Conservation (phyloP, 2,329 filamentous ascomycete genomes). For the Periconia sp. region DNA sequence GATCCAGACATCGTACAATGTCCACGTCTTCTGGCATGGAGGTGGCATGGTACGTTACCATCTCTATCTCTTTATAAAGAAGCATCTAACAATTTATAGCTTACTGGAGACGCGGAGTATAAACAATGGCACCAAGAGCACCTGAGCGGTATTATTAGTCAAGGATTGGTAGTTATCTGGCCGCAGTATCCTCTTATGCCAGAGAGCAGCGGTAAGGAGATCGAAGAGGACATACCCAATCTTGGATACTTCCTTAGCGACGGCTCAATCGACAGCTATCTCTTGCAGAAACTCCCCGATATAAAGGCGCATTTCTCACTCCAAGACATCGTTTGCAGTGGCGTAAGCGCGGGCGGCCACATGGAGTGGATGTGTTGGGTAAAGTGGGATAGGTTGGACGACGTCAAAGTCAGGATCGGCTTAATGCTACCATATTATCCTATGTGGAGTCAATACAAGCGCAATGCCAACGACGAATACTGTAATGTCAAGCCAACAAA, state of each 20-base stretch:
- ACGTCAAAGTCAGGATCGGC: neutral
- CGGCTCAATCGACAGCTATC: slow-evolving; percentile 4
- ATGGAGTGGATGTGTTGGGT: neutral
- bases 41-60: slow-evolving; percentile 2
- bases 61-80: slow-evolving; percentile 2
- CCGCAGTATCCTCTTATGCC: slow-evolving; percentile 2
- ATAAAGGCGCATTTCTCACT: slow-evolving; percentile 2
- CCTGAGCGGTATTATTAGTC: slow-evolving; percentile 2
- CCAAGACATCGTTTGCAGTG: slow-evolving; percentile 3
- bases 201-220: slow-evolving; percentile 1
- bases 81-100: slow-evolving; percentile 6
- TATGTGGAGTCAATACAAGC: neutral
- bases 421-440: neutral
- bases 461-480: neutral
- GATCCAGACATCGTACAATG: slow-evolving; percentile 3
- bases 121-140: slow-evolving; percentile 3
- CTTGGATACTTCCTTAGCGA: slow-evolving; percentile 3
- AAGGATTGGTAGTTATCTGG: slow-evolving; percentile 5
- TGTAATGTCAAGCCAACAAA: slow-evolving; percentile 1
- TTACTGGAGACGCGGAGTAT: slow-evolving; percentile 4
- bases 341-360: neutral
- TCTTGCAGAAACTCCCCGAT: slow-evolving; percentile 2
- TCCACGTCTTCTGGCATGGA: slow-evolving; percentile 5
- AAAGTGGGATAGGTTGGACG: neutral
- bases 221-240: slow-evolving; percentile 5